Percentiles rank a stretch among this genome's conserved stretches.
Evolutionary conservation across 1,284 basidiomycete genomes (phyloP).

Genomic region (Leccinum holopus): DNA sequence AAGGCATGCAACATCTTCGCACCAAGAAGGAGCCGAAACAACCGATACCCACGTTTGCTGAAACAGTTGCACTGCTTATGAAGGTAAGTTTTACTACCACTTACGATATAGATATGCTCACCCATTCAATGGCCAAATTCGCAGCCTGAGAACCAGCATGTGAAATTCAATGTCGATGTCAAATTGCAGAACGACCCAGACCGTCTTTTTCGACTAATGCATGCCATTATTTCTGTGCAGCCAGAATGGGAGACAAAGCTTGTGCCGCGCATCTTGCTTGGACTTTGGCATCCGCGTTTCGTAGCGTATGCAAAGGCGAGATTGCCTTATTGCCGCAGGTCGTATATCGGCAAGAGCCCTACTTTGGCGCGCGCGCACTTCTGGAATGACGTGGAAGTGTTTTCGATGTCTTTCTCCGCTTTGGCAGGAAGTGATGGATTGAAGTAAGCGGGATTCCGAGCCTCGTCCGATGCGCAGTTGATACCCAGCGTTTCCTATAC

Average conservation of each 20-base stretch:
- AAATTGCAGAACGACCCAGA: conserved; percentile 93
- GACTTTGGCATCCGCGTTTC: conserved; percentile 93
- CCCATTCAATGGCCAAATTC: conserved; percentile 1
- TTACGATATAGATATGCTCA: conserved; percentile 11
- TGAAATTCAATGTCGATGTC: conserved; percentile 91
- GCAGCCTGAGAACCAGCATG: conserved; percentile 81
- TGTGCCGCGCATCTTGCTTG: conserved; percentile 89
- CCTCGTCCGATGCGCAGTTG: background rate
- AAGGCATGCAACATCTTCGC: conserved; percentile 80
- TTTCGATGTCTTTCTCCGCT: conserved; percentile 81
- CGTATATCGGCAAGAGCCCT: conserved; percentile 79
- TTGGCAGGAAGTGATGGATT: conserved; percentile 74
- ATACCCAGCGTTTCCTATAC: conserved; percentile 24
- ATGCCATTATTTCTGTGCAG: conserved; percentile 68
- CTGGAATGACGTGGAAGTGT: conserved; percentile 86
- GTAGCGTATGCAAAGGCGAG: conserved; percentile 71
- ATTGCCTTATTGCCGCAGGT: conserved; percentile 82
- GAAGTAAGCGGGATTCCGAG: conserved; percentile 43
- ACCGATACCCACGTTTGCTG: conserved; percentile 82
- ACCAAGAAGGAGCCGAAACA: conserved; percentile 84
- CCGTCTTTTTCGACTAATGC: conserved; percentile 84
- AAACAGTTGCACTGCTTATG: conserved; percentile 84
- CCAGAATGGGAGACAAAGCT: conserved; percentile 77
- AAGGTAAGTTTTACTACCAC: conserved; percentile 42
- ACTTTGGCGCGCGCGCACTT: conserved; percentile 82